Evolutionary conservation across 2,329 filamentous ascomycete species (phyloP), one percentile per base, ranked within the genome.

Genomic region (Penicillium crustosum): DNA sequence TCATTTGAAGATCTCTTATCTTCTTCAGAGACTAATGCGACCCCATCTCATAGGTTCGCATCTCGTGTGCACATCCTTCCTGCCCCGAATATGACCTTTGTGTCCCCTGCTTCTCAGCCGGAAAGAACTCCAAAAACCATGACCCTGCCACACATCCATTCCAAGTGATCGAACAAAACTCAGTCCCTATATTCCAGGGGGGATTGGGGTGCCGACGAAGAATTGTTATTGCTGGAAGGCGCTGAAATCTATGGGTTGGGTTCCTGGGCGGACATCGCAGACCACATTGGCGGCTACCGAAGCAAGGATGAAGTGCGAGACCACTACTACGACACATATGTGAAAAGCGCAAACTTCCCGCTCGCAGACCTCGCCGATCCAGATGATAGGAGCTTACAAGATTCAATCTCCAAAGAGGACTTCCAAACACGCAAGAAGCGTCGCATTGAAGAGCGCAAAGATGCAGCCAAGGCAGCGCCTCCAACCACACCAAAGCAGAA

Each of bases 81-180:
- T 99, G 94, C 75, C 89, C 89, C 70, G 94, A 99, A 70, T 99
- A 97, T 74, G 94, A 99, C 73, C 87, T 99, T 52, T 99, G 94
- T 73, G 94, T 99, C 38, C 89, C 91, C 53, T 99, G 94, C 77
- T 99, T 99, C 75, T 84, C 91, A 35, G 87, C 89, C 64, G 93
- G 91, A 62, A 86, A 91, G 68, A 82, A 84, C 45, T 91, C 90
- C 61, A 90, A 91, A 67, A 87, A 89, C 55, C 94, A 99, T 75
- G 88, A 95, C 65, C 93, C 94, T 8, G 83, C 87, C 6, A 90
- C 89, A 13, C 94, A 99, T 76, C 82, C 91, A 15, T 99, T 88
- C 74, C 89, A 91, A 62, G 94, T 99, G 35, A 97, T 99, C 64
- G 94, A 99, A 75, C 94, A 97, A 70, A 96, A 99, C 72, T 97